Conservation (phyloP, 768 basidiomycete species). For the Boletus rubescentipes region DNA sequence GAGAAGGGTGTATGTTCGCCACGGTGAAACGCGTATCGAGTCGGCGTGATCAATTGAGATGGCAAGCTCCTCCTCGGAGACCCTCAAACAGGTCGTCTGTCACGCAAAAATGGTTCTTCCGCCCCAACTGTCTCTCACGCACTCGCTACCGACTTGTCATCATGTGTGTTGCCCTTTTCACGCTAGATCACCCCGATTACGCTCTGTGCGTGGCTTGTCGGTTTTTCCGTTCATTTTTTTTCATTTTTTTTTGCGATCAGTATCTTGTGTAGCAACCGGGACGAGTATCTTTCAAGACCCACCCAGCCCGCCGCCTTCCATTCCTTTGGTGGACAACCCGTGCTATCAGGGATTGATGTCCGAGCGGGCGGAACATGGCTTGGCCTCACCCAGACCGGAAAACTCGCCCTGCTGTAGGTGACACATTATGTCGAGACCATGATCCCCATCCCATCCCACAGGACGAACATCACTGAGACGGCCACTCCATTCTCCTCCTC, state of each 20-base stretch:
- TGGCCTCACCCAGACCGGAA: constrained; percentile 64
- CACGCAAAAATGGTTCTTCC: neutral
- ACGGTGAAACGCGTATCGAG: too few species aligned
- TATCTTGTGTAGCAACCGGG: constrained; percentile 74
- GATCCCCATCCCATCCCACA: constrained; percentile 30
- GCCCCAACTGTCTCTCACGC: neutral
- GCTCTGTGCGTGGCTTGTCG: constrained; percentile 53
- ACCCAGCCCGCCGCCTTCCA: constrained; percentile 68
- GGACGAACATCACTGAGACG: constrained; percentile 87
- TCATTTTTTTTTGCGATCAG: constrained; percentile 35
- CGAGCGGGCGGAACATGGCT: constrained; percentile 83
- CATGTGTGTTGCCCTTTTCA: constrained; percentile 83
- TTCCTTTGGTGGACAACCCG: constrained; percentile 46
- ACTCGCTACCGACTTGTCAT: constrained; percentile 6
- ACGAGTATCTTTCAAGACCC: constrained; percentile 69
- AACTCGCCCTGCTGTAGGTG: constrained; percentile 70
- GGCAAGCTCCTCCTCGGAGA: neutral
- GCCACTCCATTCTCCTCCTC: constrained; percentile 55
- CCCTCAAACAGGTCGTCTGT: constrained; percentile 3
- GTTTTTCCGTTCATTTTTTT: neutral
- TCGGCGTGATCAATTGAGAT: too few species aligned
- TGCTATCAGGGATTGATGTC: constrained; percentile 76
- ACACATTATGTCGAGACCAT: neutral
- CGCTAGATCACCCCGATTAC: constrained; percentile 73
- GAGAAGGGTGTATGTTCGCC: neutral